Base-by-base conservation (phyloP, 2,329 filamentous ascomycete genomes). In the Colletotrichum plurivorum region DNA sequence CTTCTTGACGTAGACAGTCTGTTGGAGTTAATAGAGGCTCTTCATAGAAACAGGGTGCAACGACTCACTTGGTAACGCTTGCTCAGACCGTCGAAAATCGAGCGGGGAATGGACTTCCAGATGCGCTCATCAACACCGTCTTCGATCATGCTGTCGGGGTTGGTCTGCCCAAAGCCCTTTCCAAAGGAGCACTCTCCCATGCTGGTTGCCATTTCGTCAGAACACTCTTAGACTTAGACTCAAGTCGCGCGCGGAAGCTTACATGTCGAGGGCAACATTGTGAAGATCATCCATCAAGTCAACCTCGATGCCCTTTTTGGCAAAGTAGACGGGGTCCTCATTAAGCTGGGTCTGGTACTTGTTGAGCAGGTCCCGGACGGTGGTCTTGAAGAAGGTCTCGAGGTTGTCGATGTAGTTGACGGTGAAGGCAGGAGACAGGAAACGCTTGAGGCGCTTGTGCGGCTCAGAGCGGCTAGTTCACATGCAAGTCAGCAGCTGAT, bases 211-310 rank as follows among this genome's bases (percentile, higher is more conserved):
- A n/a, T 4, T 9, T 2, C 10, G 31, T 36, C 8, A 36, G 2
- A n/a, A 18, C 18, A 16, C 5, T 7, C 12, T 13, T 18, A 18
- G 5, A 16, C 16, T 49, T 6, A 31, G 49, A 9, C 16, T 22
- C 10, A 25, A 20, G 12, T 4, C 1, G 12, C 1, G 2, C 10
- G 25, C 3, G 31, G 5, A 1, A 7, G 45, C 73, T 46, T 43
- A 72, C 73, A 74, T 76, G 22, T 76, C 74, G 15, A 76, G 67
- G 16, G 74, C 74, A 20, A 75, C 72, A 22, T 75, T 75, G 39
- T 76, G 74, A 8, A 75, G 70, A 53, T 75, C 74, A 6, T 75
- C 74, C 73, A 76, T 76, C 58, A 75, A 27, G 52, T 75, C 73
- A 3, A 68, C 72, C 41, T 74, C 72, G n/a, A 73, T 64, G 4